phyloP scores from a whole-genome alignment of 208 protist species.

The Acanthamoeba healyi region DNA sequence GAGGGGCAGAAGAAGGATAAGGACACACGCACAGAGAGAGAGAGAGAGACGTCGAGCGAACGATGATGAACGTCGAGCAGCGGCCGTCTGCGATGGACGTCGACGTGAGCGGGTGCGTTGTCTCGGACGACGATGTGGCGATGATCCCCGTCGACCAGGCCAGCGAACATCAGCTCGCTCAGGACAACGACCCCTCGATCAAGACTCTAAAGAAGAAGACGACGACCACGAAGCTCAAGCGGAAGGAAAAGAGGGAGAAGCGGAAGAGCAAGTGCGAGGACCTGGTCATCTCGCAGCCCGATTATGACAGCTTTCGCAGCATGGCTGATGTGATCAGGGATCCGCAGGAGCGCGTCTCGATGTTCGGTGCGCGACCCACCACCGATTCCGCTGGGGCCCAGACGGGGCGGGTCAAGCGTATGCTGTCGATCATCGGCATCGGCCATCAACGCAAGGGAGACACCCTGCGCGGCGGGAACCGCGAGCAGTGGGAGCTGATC shows the following conservation, averaged over 20 bases:
- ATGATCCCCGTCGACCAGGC: too few relatives aligned
- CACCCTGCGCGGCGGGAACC: not conserved
- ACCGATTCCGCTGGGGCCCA: not conserved
- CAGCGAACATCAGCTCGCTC: too few relatives aligned
- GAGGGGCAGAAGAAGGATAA: not conserved
- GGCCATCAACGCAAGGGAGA: not conserved
- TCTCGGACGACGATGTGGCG: too few relatives aligned
- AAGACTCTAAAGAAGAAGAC: not conserved
- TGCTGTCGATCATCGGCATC: not conserved
- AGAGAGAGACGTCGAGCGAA: too few relatives aligned
- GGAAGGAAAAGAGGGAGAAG: not conserved
- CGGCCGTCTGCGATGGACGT: too few relatives aligned
- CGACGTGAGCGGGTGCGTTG: too few relatives aligned
- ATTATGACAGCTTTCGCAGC: slow-evolving; percentile 28
- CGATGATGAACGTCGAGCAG: not conserved
- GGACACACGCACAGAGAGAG: not conserved
- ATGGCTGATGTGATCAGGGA: slow-evolving; percentile 41
- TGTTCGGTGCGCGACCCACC: not conserved
- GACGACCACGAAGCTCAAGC: too few relatives aligned
- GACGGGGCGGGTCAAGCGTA: not conserved
- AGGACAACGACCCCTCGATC: not conserved
- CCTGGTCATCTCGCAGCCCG: slow-evolving; percentile 17
- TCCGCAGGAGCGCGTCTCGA: not conserved
- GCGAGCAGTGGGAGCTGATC: not conserved
- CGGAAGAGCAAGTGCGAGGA: not conserved